Evolutionary conservation across 345 rosid species (phyloP), one percentile per base, ranked within the genome.

Genomic region (Schrenkiella parvula): DNA sequence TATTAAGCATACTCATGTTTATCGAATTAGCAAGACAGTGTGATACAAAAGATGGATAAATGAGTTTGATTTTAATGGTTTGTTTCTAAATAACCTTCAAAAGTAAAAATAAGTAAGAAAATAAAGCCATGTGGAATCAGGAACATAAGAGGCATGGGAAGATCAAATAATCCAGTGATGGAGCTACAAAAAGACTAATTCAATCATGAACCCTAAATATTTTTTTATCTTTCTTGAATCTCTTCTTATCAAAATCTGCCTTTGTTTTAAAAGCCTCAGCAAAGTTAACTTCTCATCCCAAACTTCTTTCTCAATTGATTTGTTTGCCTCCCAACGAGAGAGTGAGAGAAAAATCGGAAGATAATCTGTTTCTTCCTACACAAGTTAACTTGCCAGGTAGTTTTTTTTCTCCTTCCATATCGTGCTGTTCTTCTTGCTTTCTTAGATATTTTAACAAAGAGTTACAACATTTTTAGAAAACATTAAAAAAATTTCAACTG

Each of bases 81-180:
- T 4, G 22, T 38, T 39, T 38, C 22, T 37, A 50, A 18, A 48
- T 38, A 13, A 26, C 17, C 22, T 26, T 71, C 19, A 26, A 53
- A 64, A 17, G 21, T 53, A 43, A 72, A 17, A 23, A n/a, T n/a
- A n/a, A 11, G 4, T 37, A 25, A n/a, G n/a, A 72, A 64, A 73
- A 25, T 18, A 64, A 46, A 64, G 57, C 58, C 77, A 73, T 64
- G 77, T 73, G 77, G 65, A 44, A 43, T 64, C 51, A 55, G 41
- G 1, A 64, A 73, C 32, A 64, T 44, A 23, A 8, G 57, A 64
- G 50, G 77, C 65, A 73, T 73, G 77, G 77, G 65, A 18, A 54
- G 65, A 73, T 73, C 77, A 55, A 64, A 73, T 73, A 64, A 73
- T 64, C 71, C 12, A 73, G 77, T 64, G 57, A 73, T 73, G 77